These are phyloP conservation scores for Melastoma candidum DNA, from an alignment of 441 rosid genomes.

Conservation along the genomic window DNA sequence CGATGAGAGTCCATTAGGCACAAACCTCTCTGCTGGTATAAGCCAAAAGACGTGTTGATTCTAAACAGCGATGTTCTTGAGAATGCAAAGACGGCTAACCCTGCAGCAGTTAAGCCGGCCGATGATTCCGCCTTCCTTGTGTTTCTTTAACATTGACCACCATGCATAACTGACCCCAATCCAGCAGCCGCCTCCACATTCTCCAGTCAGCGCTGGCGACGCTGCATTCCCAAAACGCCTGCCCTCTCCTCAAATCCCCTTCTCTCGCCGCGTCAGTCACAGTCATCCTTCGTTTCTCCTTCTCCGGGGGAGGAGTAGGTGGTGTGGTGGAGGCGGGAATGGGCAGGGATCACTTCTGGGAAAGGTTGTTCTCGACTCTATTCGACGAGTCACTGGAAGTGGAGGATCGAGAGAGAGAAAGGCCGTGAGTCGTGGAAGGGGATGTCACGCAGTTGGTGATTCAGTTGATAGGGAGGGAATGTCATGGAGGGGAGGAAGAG, in stretches of 20 bases:
- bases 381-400: conserved; percentile 29
- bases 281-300: conserved; percentile 26
- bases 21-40: too few relatives aligned
- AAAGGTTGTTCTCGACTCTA: conserved; percentile 25
- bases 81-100: too few relatives aligned
- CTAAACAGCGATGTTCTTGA: too few relatives aligned
- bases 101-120: too few relatives aligned
- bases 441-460: conserved; percentile 75
- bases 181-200: conserved; percentile 17
- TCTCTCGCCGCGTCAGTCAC: conserved; percentile 10
- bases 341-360: conserved; percentile 26
- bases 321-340: conserved; percentile 32
- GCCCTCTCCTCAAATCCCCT: conserved; percentile 24
- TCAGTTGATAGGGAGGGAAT: conserved; percentile 92
- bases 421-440: conserved; percentile 96
- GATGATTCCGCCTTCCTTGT: too few relatives aligned
- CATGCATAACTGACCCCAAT: too few relatives aligned
- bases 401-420: conserved; percentile 49
- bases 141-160: too few relatives aligned
- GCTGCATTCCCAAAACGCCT: too few relatives aligned
- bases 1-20: too few relatives aligned
- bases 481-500: conserved; percentile 59
- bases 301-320: conserved; percentile 14
- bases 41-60: too few relatives aligned
- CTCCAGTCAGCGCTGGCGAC: too few relatives aligned